Base-by-base conservation (phyloP, 2,329 filamentous ascomycete genomes). In the Chrysosporium queenslandicum region DNA sequence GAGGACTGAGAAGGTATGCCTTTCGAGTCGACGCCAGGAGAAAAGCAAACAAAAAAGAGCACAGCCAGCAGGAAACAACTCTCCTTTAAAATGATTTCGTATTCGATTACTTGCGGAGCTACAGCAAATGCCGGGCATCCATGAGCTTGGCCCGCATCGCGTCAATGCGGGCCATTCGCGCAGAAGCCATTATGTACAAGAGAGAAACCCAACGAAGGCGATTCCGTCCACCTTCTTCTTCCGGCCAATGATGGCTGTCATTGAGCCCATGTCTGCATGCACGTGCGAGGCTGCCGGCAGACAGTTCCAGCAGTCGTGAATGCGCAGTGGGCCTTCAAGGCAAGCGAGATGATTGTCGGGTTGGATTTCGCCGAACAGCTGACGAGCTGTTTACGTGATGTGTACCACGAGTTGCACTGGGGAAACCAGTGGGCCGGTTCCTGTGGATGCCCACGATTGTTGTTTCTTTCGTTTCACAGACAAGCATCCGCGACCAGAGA, bases 61-160 rank as follows among this genome's bases (percentile, higher is more conserved):
- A 11, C n/a, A 45, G 21, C 2, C 20, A 9, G 45, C 30, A 47
- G 45, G 45, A 47, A 11, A 21, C 30, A 25, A 50, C 27, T 46
- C 12, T 21, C 37, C 40, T 47, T 55, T 49, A 41, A 53, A n/a
- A 53, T 11, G 12, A 14, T 32, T 41, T 49, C 46, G 46, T 41
- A 41, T 49, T 18, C 32, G 2, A 45, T 14, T 11, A 29, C 20
- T 2, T 27, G 37, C 9, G 41, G 40, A 29, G n/a, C 18, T 29
- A 21, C 59, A 61, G 32, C 58, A 58, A 36, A 53, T 61, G 27
- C 58, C 59, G 32, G 56, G 58, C 41, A 56, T 60, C 43, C 48
- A 43, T 43, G 25, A 43, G 14, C 30, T n/a, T 27, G 43, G 18
- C 43, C 27, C 4, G 20, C 16, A 34, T 46, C 29, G 27, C 30